Evolutionary conservation across 225 moss, liverwort and hornwort species (phyloP).

Genomic region (Rhytidiadelphus loreus): DNA sequence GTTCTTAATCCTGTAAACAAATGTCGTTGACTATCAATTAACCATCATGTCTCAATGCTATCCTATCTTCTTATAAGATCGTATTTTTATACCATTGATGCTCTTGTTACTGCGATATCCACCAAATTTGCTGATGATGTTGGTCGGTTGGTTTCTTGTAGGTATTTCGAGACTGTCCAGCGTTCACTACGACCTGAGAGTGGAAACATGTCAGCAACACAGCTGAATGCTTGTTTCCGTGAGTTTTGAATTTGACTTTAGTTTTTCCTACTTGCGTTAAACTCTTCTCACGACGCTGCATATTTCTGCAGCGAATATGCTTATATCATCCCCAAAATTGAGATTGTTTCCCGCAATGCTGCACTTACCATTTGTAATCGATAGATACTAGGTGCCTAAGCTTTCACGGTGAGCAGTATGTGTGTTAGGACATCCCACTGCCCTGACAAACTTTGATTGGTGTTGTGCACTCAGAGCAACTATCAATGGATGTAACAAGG

Average conservation of each 20-base stretch:
- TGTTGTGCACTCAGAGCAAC: constrained; percentile 33
- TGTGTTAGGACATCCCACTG: not conserved
- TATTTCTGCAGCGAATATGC: not conserved
- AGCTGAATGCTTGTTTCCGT: constrained; percentile 72
- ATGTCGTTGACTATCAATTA: not conserved
- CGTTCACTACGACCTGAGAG: constrained; percentile 49
- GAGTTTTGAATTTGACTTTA: constrained; percentile 2
- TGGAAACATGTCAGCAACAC: constrained; percentile 49
- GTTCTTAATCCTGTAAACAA: not conserved
- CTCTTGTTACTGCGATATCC: not conserved
- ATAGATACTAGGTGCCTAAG: not conserved
- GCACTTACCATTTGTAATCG: not conserved
- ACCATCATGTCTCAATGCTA: not conserved
- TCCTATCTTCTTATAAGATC: not conserved
- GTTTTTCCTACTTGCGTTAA: not conserved
- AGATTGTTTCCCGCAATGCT: not conserved
- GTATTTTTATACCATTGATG: not conserved
- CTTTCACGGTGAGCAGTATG: not conserved
- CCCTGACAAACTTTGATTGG: not conserved
- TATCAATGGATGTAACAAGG: constrained; percentile 58
- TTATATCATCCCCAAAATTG: not conserved
- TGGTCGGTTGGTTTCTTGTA: constrained; percentile 11
- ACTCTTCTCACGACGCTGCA: not conserved
- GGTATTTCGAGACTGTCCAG: constrained; percentile 69
- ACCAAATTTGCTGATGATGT: not conserved